phyloP scores from a whole-genome alignment of 441 rosid genomes.

The Arabidopsis lyrata region DNA sequence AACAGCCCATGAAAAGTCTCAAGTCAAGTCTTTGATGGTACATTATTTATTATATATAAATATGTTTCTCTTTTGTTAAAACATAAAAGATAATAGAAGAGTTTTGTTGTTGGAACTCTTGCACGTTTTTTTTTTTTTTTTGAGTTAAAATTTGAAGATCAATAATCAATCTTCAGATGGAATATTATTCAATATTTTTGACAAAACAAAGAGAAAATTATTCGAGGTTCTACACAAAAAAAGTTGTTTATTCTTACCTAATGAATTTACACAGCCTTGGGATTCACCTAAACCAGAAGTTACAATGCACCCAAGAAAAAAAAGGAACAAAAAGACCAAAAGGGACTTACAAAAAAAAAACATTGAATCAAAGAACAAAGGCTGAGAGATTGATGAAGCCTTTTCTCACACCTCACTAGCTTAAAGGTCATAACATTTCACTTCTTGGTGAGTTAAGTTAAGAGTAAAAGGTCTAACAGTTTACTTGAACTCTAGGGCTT shows the following conservation, averaged over 20 bases:
- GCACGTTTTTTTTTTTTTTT: neutral
- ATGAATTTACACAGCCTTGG: neutral
- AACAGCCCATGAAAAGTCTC: neutral
- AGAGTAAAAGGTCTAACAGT: slow-evolving; percentile 34
- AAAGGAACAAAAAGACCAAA: slow-evolving; percentile 2
- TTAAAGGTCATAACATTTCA: slow-evolving; percentile 8
- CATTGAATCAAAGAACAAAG: slow-evolving; percentile 39
- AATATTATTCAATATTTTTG: neutral
- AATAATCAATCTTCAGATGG: neutral
- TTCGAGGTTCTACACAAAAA: neutral
- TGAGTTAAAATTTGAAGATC: neutral
- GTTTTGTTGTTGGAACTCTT: neutral
- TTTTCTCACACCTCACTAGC: slow-evolving; percentile 30
- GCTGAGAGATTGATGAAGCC: slow-evolving; percentile 3
- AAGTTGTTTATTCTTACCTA: neutral
- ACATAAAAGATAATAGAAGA: neutral
- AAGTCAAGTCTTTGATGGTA: neutral
- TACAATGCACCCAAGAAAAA: neutral
- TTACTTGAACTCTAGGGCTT: slow-evolving; percentile 61
- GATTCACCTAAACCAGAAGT: neutral
- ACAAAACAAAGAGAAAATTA: neutral
- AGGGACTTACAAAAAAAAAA: neutral
- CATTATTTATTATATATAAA: neutral
- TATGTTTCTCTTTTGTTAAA: neutral
- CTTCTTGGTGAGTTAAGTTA: slow-evolving; percentile 8